A percentile compares a stretch with the other conserved stretches of the same genome.
Evolutionary conservation across 192 early-diverging fungal genomes (phyloP).

Genomic region (Entomortierella parvispora): DNA sequence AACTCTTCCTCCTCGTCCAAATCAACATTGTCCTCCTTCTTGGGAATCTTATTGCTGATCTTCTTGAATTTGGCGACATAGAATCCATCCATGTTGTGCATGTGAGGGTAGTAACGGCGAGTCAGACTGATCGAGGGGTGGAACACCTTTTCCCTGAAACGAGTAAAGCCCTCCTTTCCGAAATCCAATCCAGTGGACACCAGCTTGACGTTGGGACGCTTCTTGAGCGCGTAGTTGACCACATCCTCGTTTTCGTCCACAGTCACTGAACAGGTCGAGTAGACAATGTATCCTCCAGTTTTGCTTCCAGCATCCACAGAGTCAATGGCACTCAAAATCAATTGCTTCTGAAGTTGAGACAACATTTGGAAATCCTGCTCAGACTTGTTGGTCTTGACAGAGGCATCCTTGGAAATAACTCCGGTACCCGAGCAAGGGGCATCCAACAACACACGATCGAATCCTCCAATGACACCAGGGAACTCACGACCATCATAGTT

Average conservation of each 20-base stretch:
- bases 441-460: slow-evolving; percentile 96
- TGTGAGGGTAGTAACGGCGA: slow-evolving; percentile 94
- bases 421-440: slow-evolving; percentile 99
- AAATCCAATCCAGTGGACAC: slow-evolving; percentile 92
- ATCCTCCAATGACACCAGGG: slow-evolving; percentile 96
- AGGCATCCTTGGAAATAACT: slow-evolving; percentile 97
- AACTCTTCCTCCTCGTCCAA: slow-evolving; percentile 55
- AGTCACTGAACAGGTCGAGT: slow-evolving; percentile 98
- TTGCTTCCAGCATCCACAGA: slow-evolving; percentile 91
- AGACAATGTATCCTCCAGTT: slow-evolving; percentile 97
- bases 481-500: slow-evolving; percentile 99
- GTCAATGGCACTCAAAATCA: slow-evolving; percentile 97
- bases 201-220: slow-evolving; percentile 94
- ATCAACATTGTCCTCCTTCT: slow-evolving; percentile 49
- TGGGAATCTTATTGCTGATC: slow-evolving; percentile 83
- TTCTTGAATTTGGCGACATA: slow-evolving; percentile 99
- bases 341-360: slow-evolving; percentile 94
- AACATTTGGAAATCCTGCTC: slow-evolving; percentile 93
- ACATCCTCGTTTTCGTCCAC: slow-evolving; percentile 99
- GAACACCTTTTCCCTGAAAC: slow-evolving; percentile 90
- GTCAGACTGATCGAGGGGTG: slow-evolving; percentile 85
- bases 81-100: slow-evolving; percentile 99
- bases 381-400: slow-evolving; percentile 95
- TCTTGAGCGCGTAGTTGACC: slow-evolving; percentile 93
- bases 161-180: slow-evolving; percentile 90